Evolutionary conservation across 2,329 filamentous ascomycete genomes (phyloP).

Genomic region (Alternaria ethzedia): DNA sequence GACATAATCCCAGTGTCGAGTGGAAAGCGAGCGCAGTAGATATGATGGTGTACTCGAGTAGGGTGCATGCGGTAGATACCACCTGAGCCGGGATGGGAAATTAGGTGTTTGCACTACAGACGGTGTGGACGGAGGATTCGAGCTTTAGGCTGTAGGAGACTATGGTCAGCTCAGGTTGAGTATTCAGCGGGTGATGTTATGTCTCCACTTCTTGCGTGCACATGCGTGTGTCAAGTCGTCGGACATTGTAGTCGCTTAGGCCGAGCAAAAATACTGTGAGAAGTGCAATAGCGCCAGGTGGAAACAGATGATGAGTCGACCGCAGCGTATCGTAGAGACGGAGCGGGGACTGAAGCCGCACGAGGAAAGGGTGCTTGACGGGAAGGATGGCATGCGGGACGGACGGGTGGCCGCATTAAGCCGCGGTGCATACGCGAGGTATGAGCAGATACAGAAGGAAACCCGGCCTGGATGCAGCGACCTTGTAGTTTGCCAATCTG

Average conservation of each 20-base stretch:
- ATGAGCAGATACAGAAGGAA: constrained; percentile 30
- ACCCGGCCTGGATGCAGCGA: constrained; percentile 2
- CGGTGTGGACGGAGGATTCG: not conserved
- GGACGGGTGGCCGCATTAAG: constrained; percentile 32
- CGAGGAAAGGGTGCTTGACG: constrained; percentile 1
- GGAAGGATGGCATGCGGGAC: constrained; percentile 5
- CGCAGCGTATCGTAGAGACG: constrained; percentile 1
- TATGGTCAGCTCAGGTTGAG: constrained; percentile 20
- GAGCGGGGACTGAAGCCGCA: not conserved
- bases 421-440: constrained; percentile 14
- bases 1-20: not conserved
- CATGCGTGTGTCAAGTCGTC: constrained; percentile 31
- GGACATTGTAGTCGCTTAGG: constrained; percentile 25
- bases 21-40: constrained; percentile 4
- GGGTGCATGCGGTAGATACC: constrained; percentile 29
- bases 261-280: constrained; percentile 5
- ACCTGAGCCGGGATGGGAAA: constrained; percentile 33
- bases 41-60: constrained; percentile 12
- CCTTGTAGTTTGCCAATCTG: not conserved
- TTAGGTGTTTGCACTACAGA: constrained; percentile 15
- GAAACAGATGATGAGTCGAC: not conserved
- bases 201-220: constrained; percentile 24
- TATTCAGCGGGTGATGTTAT: constrained; percentile 1
- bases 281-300: constrained; percentile 3
- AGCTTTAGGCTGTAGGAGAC: constrained; percentile 8